Evolutionary conservation across 2,329 filamentous ascomycete species (phyloP).

Genomic region (Akanthomyces uredinophilus): DNA sequence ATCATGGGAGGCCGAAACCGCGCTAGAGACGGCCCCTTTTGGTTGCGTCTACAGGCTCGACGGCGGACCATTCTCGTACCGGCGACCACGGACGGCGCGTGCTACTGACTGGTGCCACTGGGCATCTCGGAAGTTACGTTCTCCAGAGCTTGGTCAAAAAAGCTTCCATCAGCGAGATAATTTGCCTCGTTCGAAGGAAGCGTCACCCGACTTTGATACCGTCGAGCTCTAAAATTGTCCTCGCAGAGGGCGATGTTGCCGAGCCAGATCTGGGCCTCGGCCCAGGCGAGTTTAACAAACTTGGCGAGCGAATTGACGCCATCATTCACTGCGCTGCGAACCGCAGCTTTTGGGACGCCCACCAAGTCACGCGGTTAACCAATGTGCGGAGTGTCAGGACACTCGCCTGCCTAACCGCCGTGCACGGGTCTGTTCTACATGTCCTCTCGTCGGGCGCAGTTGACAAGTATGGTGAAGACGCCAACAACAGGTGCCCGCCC

Average conservation of each 20-base stretch:
- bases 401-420: background rate
- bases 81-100: background rate
- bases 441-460: too few species aligned
- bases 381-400: background rate
- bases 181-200: background rate
- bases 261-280: background rate
- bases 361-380: background rate
- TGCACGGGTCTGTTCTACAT: too few species aligned
- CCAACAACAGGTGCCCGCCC: too few species aligned
- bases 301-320: background rate
- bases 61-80: background rate
- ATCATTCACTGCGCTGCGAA: background rate
- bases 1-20: too few species aligned
- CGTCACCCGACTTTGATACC: too few species aligned
- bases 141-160: background rate
- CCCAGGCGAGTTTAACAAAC: background rate
- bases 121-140: background rate
- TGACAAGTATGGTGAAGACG: too few species aligned
- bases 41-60: too few species aligned
- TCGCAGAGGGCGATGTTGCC: background rate
- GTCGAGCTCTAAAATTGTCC: too few species aligned
- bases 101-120: background rate
- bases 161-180: background rate
- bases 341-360: conserved; percentile 9
- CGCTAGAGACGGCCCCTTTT: too few species aligned